Conservation (phyloP, 352 stramenopile species). For the Phytophthora boehmeriae region DNA sequence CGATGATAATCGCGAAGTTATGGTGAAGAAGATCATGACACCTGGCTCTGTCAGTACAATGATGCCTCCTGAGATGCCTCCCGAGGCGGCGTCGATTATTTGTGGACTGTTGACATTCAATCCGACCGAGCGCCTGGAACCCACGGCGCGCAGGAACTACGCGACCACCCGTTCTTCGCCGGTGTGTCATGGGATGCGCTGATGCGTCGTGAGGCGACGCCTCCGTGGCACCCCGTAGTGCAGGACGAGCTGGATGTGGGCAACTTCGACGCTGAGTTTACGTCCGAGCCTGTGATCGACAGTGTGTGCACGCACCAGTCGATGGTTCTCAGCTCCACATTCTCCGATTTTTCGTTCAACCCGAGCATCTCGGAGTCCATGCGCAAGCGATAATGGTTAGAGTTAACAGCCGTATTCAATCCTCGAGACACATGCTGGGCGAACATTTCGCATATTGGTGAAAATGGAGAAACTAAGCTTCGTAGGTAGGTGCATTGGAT, state of each 20-base stretch:
- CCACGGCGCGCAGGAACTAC: conserved; percentile 66
- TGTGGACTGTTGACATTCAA: conserved; percentile 79
- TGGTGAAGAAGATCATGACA: conserved; percentile 90
- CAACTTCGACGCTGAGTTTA: conserved; percentile 84
- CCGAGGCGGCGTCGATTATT: conserved; percentile 74
- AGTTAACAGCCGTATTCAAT: conserved; percentile 16
- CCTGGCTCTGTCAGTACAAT: conserved; percentile 57
- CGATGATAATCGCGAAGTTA: conserved; percentile 83
- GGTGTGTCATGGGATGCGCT: conserved; percentile 85
- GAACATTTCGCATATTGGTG: conserved; percentile 1
- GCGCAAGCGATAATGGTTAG: conserved; percentile 43
- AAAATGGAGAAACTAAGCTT: too few species aligned
- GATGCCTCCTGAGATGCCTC: conserved; percentile 74
- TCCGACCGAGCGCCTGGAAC: conserved; percentile 70
- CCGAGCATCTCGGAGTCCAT: conserved; percentile 61
- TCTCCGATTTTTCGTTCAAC: conserved; percentile 82
- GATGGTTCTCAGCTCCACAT: conserved; percentile 59
- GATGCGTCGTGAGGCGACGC: conserved; percentile 53
- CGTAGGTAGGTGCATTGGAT: too few species aligned
- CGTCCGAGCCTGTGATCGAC: conserved; percentile 73
- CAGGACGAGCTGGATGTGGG: conserved; percentile 75
- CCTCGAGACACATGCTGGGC: too few species aligned
- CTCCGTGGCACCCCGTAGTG: conserved; percentile 70
- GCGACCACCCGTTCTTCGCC: conserved; percentile 87
- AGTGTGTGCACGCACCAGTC: conserved; percentile 77